Evolutionary conservation across 2,329 filamentous ascomycete genomes (phyloP), one percentile per base, ranked within the genome.

Genomic region (Pleomassaria siparia): DNA sequence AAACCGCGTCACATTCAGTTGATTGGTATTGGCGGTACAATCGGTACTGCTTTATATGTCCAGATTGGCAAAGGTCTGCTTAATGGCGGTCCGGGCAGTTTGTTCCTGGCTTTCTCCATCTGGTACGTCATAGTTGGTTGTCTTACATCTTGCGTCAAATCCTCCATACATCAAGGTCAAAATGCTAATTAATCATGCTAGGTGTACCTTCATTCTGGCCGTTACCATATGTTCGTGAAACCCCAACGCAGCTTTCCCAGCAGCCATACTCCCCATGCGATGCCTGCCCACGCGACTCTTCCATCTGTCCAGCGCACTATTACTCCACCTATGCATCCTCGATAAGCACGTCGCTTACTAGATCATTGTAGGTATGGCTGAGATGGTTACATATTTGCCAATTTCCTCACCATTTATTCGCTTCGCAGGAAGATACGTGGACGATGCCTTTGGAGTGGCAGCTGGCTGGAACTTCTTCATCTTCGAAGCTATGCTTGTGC

Each of bases 401-500:
- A 87, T 91, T 44, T 88, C 86, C 0, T 89, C 86, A 32, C 86
- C 87, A 0, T 91, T 91, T 66, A 87, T 91, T 62, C 83, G 85
- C 21, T 89, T 91, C 59, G 87, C 87, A 3, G 86, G 86, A 12
- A 80, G 85, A 39, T 90, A 83, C 55, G 86, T 90, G 24, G 87
- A 90, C 56, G 85, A 89, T 54, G 85, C 86, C 2, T 87, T 90
- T 49, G 86, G 86, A 1, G 85, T 88, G 47, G 85, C 85, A 6
- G 81, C 84, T 1, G 86, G 86, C 4, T 89, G 85, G 81, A 88
- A 89, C 65, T 88, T 87, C 58, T 88, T 88, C 72, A 67, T 87
- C 35, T 87, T 87, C 53, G 82, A 88, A 63, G 85, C 85, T 1
- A 78, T 79, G 2, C 72, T 87, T 2, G 83, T 88, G 4, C 84